Evolutionary conservation across 257 asterid species (phyloP), one percentile per base, ranked within the genome.

Genomic region (Scutellaria baicalensis): DNA sequence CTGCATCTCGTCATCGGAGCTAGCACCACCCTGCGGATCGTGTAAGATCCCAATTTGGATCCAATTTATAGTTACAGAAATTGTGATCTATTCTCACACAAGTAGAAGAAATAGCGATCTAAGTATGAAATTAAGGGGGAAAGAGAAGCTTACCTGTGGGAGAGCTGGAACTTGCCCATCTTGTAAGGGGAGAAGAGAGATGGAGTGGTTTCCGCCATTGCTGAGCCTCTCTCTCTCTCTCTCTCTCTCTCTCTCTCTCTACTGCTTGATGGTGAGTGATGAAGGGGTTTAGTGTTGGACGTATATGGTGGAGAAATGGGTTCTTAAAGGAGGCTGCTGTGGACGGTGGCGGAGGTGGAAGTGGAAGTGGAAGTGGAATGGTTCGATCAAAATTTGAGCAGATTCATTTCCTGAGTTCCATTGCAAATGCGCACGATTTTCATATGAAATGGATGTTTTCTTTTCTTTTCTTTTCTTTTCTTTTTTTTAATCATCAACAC

Each of bases 1-100:
- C 97, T 84, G 86, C 96, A 93, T 66, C 99, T 83, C 3, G 99
- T 93, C 96, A 91, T 86, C 39, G 99, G 99, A 9, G 99, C 99
- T 61, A 93, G 77, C 59, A 91, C 97, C 60, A 93, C 86, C 77
- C 99, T 93, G 83, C 76, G 69, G 56, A 54, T 49, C 16, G 27
- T 0, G 9, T 14, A 20, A 39, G 0, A 54, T 39, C 63, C n/a
- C 16, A 44, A 47, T 2, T 16, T 27, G 33, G 4, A 27, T 27
- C 33, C 5, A 27, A 35, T 4, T 33, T 18, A 8, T 51, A 18
- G 58, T 8, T 51, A 18, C 27, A 51, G 2, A 18, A 18, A 51
- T 4, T 27, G 33, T 27, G 3, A 27, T 27, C 33, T 27, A 27
- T 1, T 23, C 33, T 27, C 33, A 8, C 39, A 21, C 6, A 52